Evolutionary conservation across 345 rosid genomes (phyloP).

Genomic region (Arabis hirsuta): DNA sequence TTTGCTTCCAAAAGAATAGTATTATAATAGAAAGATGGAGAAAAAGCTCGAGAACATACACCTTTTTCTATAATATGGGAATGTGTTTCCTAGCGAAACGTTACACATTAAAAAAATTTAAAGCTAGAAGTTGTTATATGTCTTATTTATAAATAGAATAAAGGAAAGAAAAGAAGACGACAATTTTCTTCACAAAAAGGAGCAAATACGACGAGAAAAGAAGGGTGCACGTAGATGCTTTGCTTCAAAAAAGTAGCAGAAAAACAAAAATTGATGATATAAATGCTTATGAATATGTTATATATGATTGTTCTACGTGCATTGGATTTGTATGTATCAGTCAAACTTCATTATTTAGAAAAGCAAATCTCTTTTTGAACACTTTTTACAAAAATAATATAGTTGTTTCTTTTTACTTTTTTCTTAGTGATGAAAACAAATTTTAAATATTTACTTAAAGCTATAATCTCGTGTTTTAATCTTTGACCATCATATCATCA

Average conservation of each 20-base stretch:
- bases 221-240: slow-evolving; percentile 35
- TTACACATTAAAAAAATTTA: slow-evolving; percentile 1
- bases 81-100: slow-evolving; percentile 36
- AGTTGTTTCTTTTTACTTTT: slow-evolving; percentile 17
- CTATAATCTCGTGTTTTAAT: slow-evolving; percentile 25
- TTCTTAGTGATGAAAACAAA: slow-evolving; percentile 13
- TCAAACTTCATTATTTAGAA: slow-evolving; percentile 39
- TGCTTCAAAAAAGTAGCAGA: neutral
- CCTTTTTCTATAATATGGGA: slow-evolving; percentile 27
- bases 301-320: slow-evolving; percentile 39
- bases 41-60: slow-evolving; percentile 30
- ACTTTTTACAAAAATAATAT: slow-evolving; percentile 17
- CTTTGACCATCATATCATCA: slow-evolving; percentile 44
- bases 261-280: slow-evolving; percentile 15
- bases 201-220: slow-evolving; percentile 32
- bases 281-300: slow-evolving; percentile 27
- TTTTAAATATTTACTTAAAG: neutral
- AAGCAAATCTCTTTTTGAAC: slow-evolving; percentile 35
- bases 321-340: slow-evolving; percentile 35
- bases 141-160: slow-evolving; percentile 22
- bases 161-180: neutral
- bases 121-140: slow-evolving; percentile 44
- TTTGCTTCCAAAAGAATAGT: slow-evolving; percentile 17
- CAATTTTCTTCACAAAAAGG: slow-evolving; percentile 14
- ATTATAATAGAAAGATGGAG: slow-evolving; percentile 16